Evolutionary conservation across 106 monocot species (phyloP).

Genomic region (Hemerocallis citrina): DNA sequence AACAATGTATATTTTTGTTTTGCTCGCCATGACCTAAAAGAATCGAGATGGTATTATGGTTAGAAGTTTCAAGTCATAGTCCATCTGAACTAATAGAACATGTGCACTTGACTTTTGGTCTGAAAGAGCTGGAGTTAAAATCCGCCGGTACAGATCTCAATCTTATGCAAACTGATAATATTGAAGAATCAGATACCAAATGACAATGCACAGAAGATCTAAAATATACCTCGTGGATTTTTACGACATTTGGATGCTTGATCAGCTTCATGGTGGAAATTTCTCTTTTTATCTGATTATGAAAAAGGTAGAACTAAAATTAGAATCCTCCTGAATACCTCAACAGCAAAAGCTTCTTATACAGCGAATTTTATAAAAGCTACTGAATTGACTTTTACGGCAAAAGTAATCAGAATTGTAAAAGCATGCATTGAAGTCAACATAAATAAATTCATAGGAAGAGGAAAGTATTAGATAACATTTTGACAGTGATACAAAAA

Average conservation of each 20-base stretch:
- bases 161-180: background rate
- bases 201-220: background rate
- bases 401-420: no score
- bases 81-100: background rate
- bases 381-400: no score
- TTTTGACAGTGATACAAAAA: no score
- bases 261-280: slow-evolving; percentile 78
- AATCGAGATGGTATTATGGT: background rate
- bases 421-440: no score
- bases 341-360: background rate
- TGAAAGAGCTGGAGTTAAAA: background rate
- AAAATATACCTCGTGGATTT: slow-evolving; percentile 71
- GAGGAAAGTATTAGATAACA: no score
- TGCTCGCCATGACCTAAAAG: slow-evolving; percentile 81
- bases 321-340: background rate
- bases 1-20: slow-evolving; percentile 81
- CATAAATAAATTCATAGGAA: no score
- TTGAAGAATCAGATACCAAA: background rate
- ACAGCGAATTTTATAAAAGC: background rate
- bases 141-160: background rate
- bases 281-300: slow-evolving; percentile 66
- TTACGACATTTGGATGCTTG: slow-evolving; percentile 84
- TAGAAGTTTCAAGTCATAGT: background rate
- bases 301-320: background rate
- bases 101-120: slow-evolving; percentile 62